Evolutionary conservation across 768 basidiomycete species (phyloP).

Genomic region (Peribolospora kevripleyi): DNA sequence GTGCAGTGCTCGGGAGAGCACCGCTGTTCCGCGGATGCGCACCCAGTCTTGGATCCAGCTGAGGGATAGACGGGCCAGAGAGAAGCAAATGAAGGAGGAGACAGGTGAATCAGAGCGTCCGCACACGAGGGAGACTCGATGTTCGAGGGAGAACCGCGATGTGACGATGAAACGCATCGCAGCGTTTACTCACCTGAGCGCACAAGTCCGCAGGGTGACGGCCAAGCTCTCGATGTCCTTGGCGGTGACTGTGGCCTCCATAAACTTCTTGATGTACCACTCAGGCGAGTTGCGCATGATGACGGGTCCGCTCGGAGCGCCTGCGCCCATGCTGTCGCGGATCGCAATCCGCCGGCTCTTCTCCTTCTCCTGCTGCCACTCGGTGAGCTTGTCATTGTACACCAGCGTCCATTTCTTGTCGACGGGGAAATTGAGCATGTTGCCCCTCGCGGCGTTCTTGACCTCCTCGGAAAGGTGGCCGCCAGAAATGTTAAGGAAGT

Average conservation of each 20-base stretch:
- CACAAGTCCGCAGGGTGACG: slow-evolving; percentile 50
- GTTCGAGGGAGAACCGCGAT: too few relatives aligned
- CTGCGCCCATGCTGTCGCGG: slow-evolving; percentile 11
- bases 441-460: slow-evolving; percentile 9
- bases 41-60: slow-evolving; percentile 68
- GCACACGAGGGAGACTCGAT: neutral
- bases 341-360: slow-evolving; percentile 30
- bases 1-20: slow-evolving; percentile 50
- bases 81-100: neutral
- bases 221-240: slow-evolving; percentile 54
- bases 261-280: slow-evolving; percentile 76
- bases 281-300: slow-evolving; percentile 46
- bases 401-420: slow-evolving; percentile 88
- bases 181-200: slow-evolving; percentile 36
- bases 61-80: slow-evolving; percentile 11
- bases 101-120: neutral
- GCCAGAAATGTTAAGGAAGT: slow-evolving; percentile 19
- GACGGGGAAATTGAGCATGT: slow-evolving; percentile 35
- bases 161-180: too few relatives aligned
- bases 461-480: neutral
- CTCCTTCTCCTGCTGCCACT: slow-evolving; percentile 48
- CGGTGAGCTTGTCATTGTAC: slow-evolving; percentile 50
- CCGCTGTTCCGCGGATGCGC: slow-evolving; percentile 52
- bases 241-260: slow-evolving; percentile 58
- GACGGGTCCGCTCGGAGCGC: slow-evolving; percentile 27